phyloP scores from a whole-genome alignment of 176 grass and related monocot genomes.

The Metroxylon sagu region DNA sequence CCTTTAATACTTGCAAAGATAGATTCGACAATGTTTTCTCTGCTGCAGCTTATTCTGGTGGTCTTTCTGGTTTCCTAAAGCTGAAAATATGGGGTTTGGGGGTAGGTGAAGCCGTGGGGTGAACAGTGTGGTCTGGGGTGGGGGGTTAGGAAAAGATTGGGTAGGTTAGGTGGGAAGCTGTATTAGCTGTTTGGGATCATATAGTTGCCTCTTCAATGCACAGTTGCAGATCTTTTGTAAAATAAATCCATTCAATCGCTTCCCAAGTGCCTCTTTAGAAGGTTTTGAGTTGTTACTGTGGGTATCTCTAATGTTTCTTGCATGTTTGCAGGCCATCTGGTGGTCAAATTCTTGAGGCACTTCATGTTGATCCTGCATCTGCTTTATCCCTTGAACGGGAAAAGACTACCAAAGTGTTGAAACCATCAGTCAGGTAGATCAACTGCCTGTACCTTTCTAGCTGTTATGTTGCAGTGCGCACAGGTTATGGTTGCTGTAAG shows the following conservation, averaged over 20 bases:
- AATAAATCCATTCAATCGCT: constrained; percentile 12
- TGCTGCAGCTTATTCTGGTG: constrained; percentile 36
- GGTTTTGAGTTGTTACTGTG: no score
- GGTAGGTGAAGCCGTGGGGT: constrained; percentile 24
- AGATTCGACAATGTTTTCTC: constrained; percentile 50
- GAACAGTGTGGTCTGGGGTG: constrained; percentile 18
- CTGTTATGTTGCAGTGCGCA: no score
- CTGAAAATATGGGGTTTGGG: constrained; percentile 30
- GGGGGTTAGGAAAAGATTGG: constrained; percentile 8
- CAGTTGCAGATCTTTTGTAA: constrained; percentile 20
- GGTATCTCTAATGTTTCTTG: constrained; percentile 37
- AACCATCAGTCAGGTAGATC: constrained; percentile 62
- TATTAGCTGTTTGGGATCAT: constrained; percentile 8
- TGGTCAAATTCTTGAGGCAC: constrained; percentile 90
- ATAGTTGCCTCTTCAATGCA: constrained; percentile 15
- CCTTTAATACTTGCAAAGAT: constrained; percentile 78
- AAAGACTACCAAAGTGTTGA: constrained; percentile 71
- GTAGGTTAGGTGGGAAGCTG: constrained; percentile 24
- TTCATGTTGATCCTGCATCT: constrained; percentile 94
- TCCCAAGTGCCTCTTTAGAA: constrained; percentile 15
- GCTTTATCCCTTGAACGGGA: constrained; percentile 85
- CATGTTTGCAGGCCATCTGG: constrained; percentile 65
- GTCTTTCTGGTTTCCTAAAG: constrained; percentile 31
- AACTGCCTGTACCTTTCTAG: neutral
- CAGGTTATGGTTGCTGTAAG: no score